Evolutionary conservation across 208 protist genomes (phyloP).

Genomic region (Trypanosoma mega): DNA sequence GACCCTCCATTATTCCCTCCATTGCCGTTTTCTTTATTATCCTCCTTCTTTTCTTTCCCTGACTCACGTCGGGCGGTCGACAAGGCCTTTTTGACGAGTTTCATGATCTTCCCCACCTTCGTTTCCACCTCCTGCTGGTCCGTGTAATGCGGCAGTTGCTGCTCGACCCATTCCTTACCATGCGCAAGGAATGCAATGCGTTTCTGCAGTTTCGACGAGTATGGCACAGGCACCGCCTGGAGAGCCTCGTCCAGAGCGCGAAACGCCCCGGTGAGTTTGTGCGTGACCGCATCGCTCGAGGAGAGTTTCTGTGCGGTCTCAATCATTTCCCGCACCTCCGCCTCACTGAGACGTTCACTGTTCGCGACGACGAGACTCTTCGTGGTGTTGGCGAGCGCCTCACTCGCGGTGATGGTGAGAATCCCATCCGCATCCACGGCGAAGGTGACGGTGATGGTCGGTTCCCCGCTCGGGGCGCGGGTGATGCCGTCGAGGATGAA

Average conservation of each 20-base stretch:
- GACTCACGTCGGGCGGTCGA: constrained; percentile 21
- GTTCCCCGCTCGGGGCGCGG: constrained; percentile 95
- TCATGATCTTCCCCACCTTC: constrained; percentile 58
- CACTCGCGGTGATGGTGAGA: constrained; percentile 95
- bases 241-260: constrained; percentile 37
- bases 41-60: constrained; percentile 18
- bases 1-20: no score
- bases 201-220: constrained; percentile 55
- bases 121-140: constrained; percentile 36
- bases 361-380: constrained; percentile 95
- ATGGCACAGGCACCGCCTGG: constrained; percentile 29
- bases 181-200: constrained; percentile 56
- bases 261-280: constrained; percentile 36
- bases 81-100: constrained; percentile 25
- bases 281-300: constrained; percentile 38
- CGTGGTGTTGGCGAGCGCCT: constrained; percentile 90
- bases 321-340: constrained; percentile 64
- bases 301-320: constrained; percentile 37
- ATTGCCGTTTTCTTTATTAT: no score
- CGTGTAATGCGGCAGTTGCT: constrained; percentile 48
- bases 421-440: constrained; percentile 98
- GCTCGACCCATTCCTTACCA: constrained; percentile 51
- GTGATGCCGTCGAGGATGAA: constrained; percentile 94
- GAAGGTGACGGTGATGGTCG: constrained; percentile 98
- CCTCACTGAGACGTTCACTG: constrained; percentile 61